A percentile compares a stretch with the other conserved stretches of the same genome.
phyloP scores from a whole-genome alignment of 495 filamentous ascomycete species.

The Tetracladium setigerum region DNA sequence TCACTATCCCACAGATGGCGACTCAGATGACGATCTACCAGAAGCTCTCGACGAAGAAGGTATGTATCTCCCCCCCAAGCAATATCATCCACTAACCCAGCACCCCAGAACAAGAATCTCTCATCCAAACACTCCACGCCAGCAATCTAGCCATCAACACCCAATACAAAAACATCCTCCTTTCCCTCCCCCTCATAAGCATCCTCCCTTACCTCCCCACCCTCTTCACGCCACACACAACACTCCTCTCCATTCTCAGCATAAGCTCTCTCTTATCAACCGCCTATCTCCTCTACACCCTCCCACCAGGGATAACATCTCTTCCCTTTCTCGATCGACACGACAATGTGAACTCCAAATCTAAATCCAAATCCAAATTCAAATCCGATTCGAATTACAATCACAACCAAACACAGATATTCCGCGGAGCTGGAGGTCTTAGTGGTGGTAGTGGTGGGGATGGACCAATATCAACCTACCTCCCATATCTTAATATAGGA shows the following conservation, averaged over 20 bases:
- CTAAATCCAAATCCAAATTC: neutral
- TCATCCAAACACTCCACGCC: conserved; percentile 49
- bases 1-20: conserved; percentile 50
- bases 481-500: conserved; percentile 40
- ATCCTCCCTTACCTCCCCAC: conserved; percentile 44
- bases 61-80: conserved; percentile 17
- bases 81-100: neutral
- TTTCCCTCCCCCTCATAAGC: conserved; percentile 46
- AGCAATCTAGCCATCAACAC: conserved; percentile 53
- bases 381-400: neutral
- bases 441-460: conserved; percentile 1
- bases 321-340: conserved; percentile 55
- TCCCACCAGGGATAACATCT: conserved; percentile 33
- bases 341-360: conserved; percentile 20
- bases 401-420: neutral
- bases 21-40: conserved; percentile 33
- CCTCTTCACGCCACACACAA: conserved; percentile 30
- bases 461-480: conserved; percentile 31
- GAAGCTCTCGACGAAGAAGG: conserved; percentile 60
- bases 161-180: conserved; percentile 50
- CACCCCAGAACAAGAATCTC: conserved; percentile 56
- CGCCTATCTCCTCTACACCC: conserved; percentile 37
- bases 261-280: conserved; percentile 54
- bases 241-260: conserved; percentile 43
- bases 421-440: neutral